These are phyloP conservation scores for Saccharomycopsis malanga DNA, from an alignment of 805 yeast species.

Conservation along the genomic window DNA sequence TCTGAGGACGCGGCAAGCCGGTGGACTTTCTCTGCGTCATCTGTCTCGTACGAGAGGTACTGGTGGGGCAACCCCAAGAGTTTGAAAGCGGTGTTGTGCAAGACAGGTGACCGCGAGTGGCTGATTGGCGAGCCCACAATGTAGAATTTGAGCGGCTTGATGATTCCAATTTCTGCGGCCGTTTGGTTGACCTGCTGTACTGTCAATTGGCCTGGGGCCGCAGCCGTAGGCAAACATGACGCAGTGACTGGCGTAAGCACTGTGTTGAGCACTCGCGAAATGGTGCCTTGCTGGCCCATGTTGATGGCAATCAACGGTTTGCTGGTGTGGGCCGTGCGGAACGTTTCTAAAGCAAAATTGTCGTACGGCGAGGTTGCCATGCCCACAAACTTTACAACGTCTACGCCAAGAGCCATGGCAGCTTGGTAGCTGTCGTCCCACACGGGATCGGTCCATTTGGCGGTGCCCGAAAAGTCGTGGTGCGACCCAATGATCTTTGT, in stretches of 20 bases:
- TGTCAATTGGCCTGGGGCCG: conserved; percentile 77
- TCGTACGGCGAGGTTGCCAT: conserved; percentile 58
- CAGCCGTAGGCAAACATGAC: conserved; percentile 52
- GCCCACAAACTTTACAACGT: conserved; percentile 79
- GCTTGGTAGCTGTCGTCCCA: conserved; percentile 70
- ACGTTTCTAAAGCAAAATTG: conserved; percentile 63
- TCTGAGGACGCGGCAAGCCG: conserved; percentile 29
- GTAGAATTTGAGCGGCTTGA: conserved; percentile 49
- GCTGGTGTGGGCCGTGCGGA: conserved; percentile 47
- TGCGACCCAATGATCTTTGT: conserved; percentile 78
- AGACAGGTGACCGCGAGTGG: conserved; percentile 83
- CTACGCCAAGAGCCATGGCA: conserved; percentile 60
- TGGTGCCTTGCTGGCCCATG: conserved; percentile 67
- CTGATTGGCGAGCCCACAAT: conserved; percentile 76
- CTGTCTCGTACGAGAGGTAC: conserved; percentile 64
- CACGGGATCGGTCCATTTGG: conserved; percentile 59
- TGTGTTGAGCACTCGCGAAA: conserved; percentile 71
- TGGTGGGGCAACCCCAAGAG: conserved; percentile 70
- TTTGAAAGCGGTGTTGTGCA: conserved; percentile 76
- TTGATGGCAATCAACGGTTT: conserved; percentile 78
- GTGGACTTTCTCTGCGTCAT: conserved; percentile 50
- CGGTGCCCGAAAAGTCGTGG: conserved; percentile 61
- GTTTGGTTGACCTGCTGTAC: conserved; percentile 56
- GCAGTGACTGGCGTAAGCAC: conserved; percentile 83
- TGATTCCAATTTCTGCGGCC: conserved; percentile 55